Base-by-base conservation (phyloP, 495 filamentous ascomycete species). In the Pyrenopolyporus hunteri region DNA sequence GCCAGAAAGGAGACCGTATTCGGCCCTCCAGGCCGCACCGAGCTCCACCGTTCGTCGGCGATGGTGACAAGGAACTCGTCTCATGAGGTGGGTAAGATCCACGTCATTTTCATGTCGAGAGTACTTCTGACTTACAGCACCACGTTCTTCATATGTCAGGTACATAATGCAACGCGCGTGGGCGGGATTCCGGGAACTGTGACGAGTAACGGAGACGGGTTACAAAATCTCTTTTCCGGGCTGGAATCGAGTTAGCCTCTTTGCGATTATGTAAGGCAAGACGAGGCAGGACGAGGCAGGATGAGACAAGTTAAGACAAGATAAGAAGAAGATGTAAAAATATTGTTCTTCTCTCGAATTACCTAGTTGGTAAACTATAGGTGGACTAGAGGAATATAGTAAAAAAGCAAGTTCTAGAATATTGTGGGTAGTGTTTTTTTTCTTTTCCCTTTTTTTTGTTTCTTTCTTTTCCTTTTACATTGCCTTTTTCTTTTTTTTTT, bases 141-240 rank as follows among this genome's bases (percentile, higher is more conserved):
- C 63, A 66, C 63, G 57, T 66, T 65, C 17, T 53, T 46, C n/a
- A 13, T 66, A 66, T 66, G 63, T 23, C 63, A 66, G 63, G 63
- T 61, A 66, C 63, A 66, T 23, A 42, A 42, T 66, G 63, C 52
- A 66, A 66, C 63, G 57, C 57, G 63, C 57, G 28, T n/a, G 51
- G 33, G 28, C 33, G 26, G 31, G 17, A 46, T 66, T 57, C 63
- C 57, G 63, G 57, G 51, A 60, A 66, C 52, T 48, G 45, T 60
- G 57, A 57, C 46, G 13, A 57, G 57, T 66, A 66, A 60, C 46
- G 51, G 29, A 45, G 22, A 36, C 17, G 13, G 45, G 19, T 14
- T 51, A 44, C 32, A 46, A 47, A n/a, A n/a, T n/a, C n/a, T n/a
- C n/a, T n/a, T 39, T 39, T 22, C 43, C 58, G 58, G 50, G 58